Base-by-base conservation (phyloP, 2,329 filamentous ascomycete genomes). In the Mollisiaceae sp. region DNA sequence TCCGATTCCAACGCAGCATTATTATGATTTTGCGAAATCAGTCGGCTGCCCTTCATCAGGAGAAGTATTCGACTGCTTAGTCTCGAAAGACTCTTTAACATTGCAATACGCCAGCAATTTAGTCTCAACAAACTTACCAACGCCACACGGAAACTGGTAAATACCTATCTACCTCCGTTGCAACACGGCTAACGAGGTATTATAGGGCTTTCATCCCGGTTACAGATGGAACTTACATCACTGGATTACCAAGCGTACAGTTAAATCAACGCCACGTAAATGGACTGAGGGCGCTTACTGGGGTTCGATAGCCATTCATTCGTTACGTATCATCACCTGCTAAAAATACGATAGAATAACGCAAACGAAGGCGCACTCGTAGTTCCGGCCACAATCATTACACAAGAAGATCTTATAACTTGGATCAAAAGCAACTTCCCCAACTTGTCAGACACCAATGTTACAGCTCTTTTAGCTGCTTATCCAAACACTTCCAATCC, bases 381-480 rank as follows among this genome's bases (percentile, higher is more conserved):
- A 11, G 45, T 50, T 9, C 45, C n/a, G 8, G 45, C 45, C 45
- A 50, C n/a, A 22, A 50, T 50, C 45, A 50, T 22, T 11, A 50
- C 45, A 11, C n/a, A 50, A 50, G 24, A 50, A 24, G 45, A 50
- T 9, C n/a, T 59, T 20, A 14, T n/a, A 18, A 59, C 35, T 9
- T 39, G 56, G 56, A 43, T 59, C 15, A 59, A 59, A 43, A 59
- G 56, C 36, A 59, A 59, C 14, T 59, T 43, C 18, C 36, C 56
- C 0, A 59, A 22, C 27, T 59, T 59, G 8, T 59, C 56, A 12
- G 38, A 24, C 35, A 22, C n/a, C 56, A 59, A 59, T n/a, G 20
- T 59, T 14, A 43, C 56, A 18, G 56, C 36, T 2, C 38, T 59
- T 24, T n/a, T 59, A 24, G 35, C 56, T 27, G 56, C 35, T 5